phyloP scores from a whole-genome alignment of 108 stramenopile genomes.

The Epipyxis sp. region DNA sequence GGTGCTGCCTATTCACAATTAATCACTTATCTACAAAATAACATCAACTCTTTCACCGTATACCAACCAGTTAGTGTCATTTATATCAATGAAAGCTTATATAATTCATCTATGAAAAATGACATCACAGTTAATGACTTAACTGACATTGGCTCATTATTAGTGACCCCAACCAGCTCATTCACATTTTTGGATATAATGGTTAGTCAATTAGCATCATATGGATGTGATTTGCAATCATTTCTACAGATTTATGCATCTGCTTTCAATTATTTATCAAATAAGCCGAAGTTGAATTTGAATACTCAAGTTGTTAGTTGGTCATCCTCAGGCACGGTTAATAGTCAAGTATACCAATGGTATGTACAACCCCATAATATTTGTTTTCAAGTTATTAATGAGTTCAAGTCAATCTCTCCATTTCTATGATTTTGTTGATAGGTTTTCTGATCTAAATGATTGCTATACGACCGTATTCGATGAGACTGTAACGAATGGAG shows the following conservation, averaged over 20 bases:
- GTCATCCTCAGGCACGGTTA: no score
- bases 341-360: no score
- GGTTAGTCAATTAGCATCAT: not conserved
- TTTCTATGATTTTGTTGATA: not conserved
- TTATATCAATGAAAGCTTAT: not conserved
- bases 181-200: not conserved
- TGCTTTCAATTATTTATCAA: not conserved
- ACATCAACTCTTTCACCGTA: not conserved
- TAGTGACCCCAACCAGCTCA: not conserved
- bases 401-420: not conserved
- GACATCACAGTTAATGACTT: not conserved
- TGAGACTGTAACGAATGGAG: not conserved
- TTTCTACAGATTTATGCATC: conserved; percentile 4
- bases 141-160: not conserved
- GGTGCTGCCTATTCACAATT: conserved; percentile 13
- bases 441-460: not conserved
- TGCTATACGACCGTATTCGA: not conserved
- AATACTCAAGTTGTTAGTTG: no score
- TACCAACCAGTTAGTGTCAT: not conserved
- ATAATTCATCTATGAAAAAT: not conserved
- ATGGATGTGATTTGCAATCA: not conserved
- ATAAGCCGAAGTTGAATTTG: no score
- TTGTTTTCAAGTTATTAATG: no score
- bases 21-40: not conserved
- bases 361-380: no score